A percentile compares a stretch with the other conserved stretches of the same genome.
phyloP scores from a whole-genome alignment of 352 stramenopile species.

The Phytophthora quininea region DNA sequence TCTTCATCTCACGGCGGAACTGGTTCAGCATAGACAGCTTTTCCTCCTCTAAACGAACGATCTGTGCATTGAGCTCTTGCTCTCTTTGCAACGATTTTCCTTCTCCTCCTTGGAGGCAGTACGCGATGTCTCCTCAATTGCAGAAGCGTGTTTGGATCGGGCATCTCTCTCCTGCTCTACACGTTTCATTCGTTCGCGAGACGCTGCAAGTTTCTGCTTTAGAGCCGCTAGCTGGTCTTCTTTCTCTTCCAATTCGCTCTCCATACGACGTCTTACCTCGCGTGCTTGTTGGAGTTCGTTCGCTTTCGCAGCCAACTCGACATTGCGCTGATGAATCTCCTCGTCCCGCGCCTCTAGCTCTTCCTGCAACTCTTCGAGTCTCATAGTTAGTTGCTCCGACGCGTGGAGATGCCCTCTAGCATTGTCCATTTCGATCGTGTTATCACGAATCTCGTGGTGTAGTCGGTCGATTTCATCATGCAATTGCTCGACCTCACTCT shows the following conservation, averaged over 20 bases:
- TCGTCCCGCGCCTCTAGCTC: constrained; percentile 37
- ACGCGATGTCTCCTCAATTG: constrained; percentile 18
- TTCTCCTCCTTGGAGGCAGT: constrained; percentile 33
- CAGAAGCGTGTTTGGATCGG: constrained; percentile 22
- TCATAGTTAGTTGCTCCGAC: constrained; percentile 52
- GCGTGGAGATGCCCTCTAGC: constrained; percentile 42
- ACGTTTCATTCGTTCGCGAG: constrained; percentile 36
- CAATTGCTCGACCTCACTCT: neutral
- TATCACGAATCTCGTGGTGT: constrained; percentile 46
- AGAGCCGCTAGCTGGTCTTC: constrained; percentile 36
- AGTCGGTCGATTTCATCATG: constrained; percentile 14
- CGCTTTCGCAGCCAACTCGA: constrained; percentile 36
- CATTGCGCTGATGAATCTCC: constrained; percentile 36
- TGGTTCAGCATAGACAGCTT: constrained; percentile 39
- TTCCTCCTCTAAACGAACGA: constrained; percentile 44
- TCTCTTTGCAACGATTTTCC: constrained; percentile 41
- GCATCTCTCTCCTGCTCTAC: constrained; percentile 25
- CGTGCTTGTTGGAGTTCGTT: constrained; percentile 31
- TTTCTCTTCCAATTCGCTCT: constrained; percentile 28
- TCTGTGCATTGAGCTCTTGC: constrained; percentile 36
- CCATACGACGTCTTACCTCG: constrained; percentile 28
- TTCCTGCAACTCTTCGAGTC: constrained; percentile 49
- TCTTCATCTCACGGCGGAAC: constrained; percentile 51
- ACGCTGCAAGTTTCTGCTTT: constrained; percentile 33
- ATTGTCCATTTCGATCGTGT: constrained; percentile 50